Conservation (phyloP, 371 early-diverging fungal genomes). For the Mucor ambiguus region DNA sequence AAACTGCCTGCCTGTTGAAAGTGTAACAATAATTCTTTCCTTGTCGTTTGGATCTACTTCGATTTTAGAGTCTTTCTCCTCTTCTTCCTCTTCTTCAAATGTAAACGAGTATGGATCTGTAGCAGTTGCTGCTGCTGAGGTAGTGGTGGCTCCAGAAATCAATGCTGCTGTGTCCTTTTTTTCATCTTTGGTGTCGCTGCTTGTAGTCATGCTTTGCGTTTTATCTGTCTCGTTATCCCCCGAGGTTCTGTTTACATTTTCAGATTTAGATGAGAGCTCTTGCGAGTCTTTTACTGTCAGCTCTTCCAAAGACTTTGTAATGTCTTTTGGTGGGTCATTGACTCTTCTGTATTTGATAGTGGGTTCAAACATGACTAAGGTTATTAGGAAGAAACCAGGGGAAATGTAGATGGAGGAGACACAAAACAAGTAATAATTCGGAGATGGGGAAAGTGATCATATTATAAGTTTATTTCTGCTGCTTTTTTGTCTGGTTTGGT, state of each 20-base stretch:
- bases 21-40: constrained; percentile 44
- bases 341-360: constrained; percentile 48
- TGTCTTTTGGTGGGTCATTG: constrained; percentile 18
- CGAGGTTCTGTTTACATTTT: not conserved
- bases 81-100: constrained; percentile 25
- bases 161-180: not conserved
- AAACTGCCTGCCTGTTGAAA: constrained; percentile 42
- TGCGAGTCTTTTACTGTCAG: not conserved
- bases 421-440: not conserved
- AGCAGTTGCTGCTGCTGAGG: not conserved
- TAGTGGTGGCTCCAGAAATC: not conserved
- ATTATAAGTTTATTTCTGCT: constrained; percentile 5
- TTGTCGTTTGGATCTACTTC: constrained; percentile 43
- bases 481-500: not conserved
- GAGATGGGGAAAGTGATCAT: constrained; percentile 8
- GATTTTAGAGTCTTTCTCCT: constrained; percentile 29
- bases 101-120: constrained; percentile 6
- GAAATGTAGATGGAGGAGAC: not conserved
- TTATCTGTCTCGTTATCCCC: not conserved
- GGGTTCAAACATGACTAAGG: constrained; percentile 39
- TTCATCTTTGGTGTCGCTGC: not conserved
- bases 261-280: not conserved
- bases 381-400: not conserved
- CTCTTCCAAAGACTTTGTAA: not conserved
- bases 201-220: not conserved